Base-by-base conservation (phyloP, 306 rosid species). In the Lablab purpureus region DNA sequence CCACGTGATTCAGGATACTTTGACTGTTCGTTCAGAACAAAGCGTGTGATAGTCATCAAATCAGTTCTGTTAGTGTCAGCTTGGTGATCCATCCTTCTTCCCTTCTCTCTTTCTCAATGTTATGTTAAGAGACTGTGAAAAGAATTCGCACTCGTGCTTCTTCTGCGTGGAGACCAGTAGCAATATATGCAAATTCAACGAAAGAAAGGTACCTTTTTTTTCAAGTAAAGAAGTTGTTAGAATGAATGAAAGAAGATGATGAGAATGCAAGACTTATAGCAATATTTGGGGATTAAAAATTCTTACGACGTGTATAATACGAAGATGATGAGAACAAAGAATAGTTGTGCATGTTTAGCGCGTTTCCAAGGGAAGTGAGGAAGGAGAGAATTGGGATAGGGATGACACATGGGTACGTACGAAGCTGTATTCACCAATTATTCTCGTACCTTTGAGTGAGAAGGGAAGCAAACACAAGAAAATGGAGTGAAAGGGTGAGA, bases 31-130 rank as follows among this genome's bases (percentile, higher is more conserved):
- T 84, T 94, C 71, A 92, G 86, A 74, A 92, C 99, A 79, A 86
- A 92, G 5, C 97, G 86, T n/a, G 93, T 94, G 18, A 94, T 89
- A 32, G 99, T 94, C 99, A 94, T 92, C 91, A 94, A 84, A 83
- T 94, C 99, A 74, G 97, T 94, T 34, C 89, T 84, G 27, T 80
- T 14, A 2, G 95, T 86, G 28, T 92, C 95, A 10, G 89, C 97
- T 14, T 62, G 74, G 62, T 94, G 97, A 87, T 94, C 95, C 99
- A 94, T 91, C 27, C 79, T 73, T 72, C 66, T 83, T 74, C 30
- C 62, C 28, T 23, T 58, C 34, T 27, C 10, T 7, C 45, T 14
- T 1, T n/a, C 17, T 15, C 37, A 47, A 37, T 8, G 47, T 21
- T 23, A 5, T 36, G 0, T 1, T 0, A 49, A 56, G 23, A 69